Base-by-base conservation (phyloP, 768 basidiomycete species). In the Mrakia gelida region DNA sequence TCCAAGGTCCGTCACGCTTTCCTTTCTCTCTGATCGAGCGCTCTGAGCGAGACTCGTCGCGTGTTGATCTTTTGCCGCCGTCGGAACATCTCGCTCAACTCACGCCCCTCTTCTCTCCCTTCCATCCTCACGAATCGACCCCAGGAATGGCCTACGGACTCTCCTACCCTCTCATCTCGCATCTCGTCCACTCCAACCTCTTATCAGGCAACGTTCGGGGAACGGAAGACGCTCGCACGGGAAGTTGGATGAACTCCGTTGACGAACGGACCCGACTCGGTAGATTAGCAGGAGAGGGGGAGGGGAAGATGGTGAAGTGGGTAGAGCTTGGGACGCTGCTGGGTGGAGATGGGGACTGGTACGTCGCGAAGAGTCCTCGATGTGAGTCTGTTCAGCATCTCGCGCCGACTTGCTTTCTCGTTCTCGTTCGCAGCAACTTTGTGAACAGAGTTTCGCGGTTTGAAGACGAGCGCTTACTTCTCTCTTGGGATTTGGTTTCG, bases 251-350 rank as follows among this genome's bases (percentile, higher is more conserved):
- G 67, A 8, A 2, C 10, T 23, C 16, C 32, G 67, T 68, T 7
- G 67, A 68, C 67, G 67, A 68, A 16, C 3, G 67, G 41, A 68
- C 67, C 2, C 30, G 41, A 30, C 38, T 68, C 30, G 41, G 34
- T 7, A 80, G 5, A 82, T 82, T 34, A 80, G 75, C 11, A 78
- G 81, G 18, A 81, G 67, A 43, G 30, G 32, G 38, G 38, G 67
- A 32, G 16, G 67, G 67, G 21, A 38, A 41, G 30, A 68, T 16
- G 41, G 67, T 68, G 30, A 23, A 10, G 2, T 68, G 67, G 67
- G 67, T 3, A 41, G 67, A 68, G 41, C 26, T 68, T 3, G 67
- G 67, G 7, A 38, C 38, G 38, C 38, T 38, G 30, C 15, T 18
- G 2, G 11, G 41, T 41, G 32, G 26, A 30, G 67, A 32, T 9